phyloP scores from a whole-genome alignment of 768 basidiomycete species.

The Hortiboletus flavorubellus region DNA sequence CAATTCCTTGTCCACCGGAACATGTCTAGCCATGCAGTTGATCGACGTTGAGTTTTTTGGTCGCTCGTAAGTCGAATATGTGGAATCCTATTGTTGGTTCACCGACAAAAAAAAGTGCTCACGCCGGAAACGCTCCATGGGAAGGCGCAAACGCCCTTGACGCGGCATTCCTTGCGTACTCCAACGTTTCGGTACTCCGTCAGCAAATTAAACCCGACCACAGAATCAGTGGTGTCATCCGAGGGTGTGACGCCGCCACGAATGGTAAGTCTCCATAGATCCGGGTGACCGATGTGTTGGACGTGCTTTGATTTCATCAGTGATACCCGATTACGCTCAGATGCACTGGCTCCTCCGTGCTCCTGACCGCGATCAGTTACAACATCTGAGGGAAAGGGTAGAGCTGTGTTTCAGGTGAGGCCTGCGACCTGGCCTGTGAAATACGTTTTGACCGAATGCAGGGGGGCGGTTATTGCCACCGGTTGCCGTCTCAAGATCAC shows the following conservation, averaged over 20 bases:
- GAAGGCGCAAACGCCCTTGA: constrained; percentile 86
- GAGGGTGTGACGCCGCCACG: constrained; percentile 62
- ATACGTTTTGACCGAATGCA: constrained; percentile 27
- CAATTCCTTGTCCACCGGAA: constrained; percentile 48
- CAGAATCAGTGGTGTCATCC: constrained; percentile 74
- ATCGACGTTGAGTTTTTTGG: constrained; percentile 73
- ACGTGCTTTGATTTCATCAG: constrained; percentile 35
- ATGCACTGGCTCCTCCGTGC: constrained; percentile 74
- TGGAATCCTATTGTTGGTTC: background rate
- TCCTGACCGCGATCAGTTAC: constrained; percentile 55
- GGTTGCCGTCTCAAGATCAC: constrained; percentile 50
- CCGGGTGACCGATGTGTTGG: background rate
- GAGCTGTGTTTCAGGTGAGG: constrained; percentile 69
- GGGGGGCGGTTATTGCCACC: constrained; percentile 66
- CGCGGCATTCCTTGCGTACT: constrained; percentile 84
- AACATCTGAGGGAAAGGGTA: constrained; percentile 54
- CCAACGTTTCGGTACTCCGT: constrained; percentile 70
- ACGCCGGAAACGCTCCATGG: constrained; percentile 81
- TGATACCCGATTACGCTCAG: constrained; percentile 80
- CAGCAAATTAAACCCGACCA: constrained; percentile 85
- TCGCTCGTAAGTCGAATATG: constrained; percentile 49
- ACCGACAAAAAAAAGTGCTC: constrained; percentile 47
- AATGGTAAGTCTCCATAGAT: constrained; percentile 50
- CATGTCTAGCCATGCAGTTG: constrained; percentile 60
- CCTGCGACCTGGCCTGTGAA: background rate